Base-by-base conservation (phyloP, 352 stramenopile species). In the Globisporangium emineosum region DNA sequence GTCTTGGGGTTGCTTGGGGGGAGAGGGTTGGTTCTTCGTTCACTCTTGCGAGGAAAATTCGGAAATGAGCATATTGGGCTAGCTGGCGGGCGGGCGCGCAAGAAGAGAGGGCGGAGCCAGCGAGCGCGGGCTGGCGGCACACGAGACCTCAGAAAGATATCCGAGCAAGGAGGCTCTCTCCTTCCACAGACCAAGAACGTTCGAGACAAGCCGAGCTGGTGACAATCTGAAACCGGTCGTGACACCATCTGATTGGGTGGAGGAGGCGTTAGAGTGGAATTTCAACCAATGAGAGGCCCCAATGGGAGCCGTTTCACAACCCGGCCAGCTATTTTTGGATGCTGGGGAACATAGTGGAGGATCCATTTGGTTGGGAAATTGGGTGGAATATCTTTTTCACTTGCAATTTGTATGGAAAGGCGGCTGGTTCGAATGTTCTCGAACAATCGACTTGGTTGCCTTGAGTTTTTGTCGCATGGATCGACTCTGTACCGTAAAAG, bases 381-480 rank as follows among this genome's bases (percentile, higher is more conserved):
- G 15, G 50, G 6, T 7, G 6, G 7, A 25, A 57, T 42, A 29
- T 29, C 3, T 25, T 49, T 63, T 30, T 62, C 33, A 67, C 57
- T 63, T 61, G 57, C 8, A 1, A 33, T 67, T 66, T 70, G 63
- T 70, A 69, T 67, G 37, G 3, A 5, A 25, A 42, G 0, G 0
- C 15, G 5, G 15, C 2, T 9, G 12, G 6, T 12, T 69, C 62
- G 67, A 72, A 72, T 72, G 67, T 72, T 72, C 67, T 69, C 45
- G 67, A 72, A 72, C 33, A 33, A 43, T 25, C 29, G 29, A 57
- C 51, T 42, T 42, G 51, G 29, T 42, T 21, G 50, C 21, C 50
- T 56, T 37, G 9, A 35, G 6, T 9, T 43, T 43, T 43, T 43
- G 35, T 43, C 35, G 35, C 35, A 40, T 56, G 27, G 27, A 7